Base-by-base conservation (phyloP, 768 basidiomycete species). In the Trametes sanguinea region DNA sequence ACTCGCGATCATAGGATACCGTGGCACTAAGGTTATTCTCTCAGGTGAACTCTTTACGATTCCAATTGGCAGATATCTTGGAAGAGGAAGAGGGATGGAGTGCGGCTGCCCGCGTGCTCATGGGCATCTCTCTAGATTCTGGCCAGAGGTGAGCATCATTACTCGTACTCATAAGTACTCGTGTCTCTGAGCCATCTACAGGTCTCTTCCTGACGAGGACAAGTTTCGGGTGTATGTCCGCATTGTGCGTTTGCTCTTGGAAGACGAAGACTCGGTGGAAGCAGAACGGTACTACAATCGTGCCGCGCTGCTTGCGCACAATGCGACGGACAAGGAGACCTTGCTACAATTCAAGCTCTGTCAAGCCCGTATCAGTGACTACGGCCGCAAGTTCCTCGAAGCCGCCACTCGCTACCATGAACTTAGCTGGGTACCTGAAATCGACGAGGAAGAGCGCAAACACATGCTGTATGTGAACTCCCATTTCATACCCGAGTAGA, bases 251-350 rank as follows among this genome's bases (percentile, higher is more conserved):
- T 82, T 98, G 5, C 82, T 97, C 17, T 82, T 99, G 37, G 96
- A 99, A 78, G 95, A 97, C 57, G 95, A 96, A 72, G 96, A 99
- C 71, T 94, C 92, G 4, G 90, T 95, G 2, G 92, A 95, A 74
- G 97, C 97, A n/a, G 96, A 98, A 73, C 92, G 94, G 2, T 98
- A 95, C 76, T 96, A 96, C 75, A 96, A 95, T 71, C 91, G 97
- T 57, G 97, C 97, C 17, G 92, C 94, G 1, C 84, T 95, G 22
- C 83, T 98, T 22, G 87, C 93, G 27, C 90, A 94, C 72, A 85
- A 88, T 14, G 85, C 90, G 42, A 80, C 79, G 14, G 87, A 98
- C 76, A 87, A 85, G 68, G 91, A 89, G 72, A 90, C 88, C 13
- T 80, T 88, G 40, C 82, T 96, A 27, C 82, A 87, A 68, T 95